These are phyloP conservation scores for Aphanomyces astaci DNA, from an alignment of 352 stramenopile species.

Conservation along the genomic window DNA sequence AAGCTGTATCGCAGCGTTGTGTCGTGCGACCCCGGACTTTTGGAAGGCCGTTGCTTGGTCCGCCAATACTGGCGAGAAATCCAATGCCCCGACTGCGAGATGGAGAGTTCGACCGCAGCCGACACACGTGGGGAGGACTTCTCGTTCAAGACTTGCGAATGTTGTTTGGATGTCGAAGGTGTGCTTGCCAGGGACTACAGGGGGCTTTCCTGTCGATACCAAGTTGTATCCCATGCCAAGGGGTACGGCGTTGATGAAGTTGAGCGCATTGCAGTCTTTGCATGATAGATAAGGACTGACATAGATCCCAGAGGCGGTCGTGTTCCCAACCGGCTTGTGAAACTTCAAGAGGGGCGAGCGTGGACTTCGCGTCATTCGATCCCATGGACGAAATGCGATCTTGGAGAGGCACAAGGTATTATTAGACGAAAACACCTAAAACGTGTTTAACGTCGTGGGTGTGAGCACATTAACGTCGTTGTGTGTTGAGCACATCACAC, in stretches of 20 bases:
- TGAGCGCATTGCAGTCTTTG: conserved; percentile 19
- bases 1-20: not conserved
- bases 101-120: conserved; percentile 14
- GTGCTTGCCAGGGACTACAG: not conserved
- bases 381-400: not conserved
- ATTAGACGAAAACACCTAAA: too few species aligned
- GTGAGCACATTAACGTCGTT: too few species aligned
- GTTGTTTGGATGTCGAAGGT: not conserved
- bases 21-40: not conserved
- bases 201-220: not conserved
- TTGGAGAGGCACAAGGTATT: too few species aligned
- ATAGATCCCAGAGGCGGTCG: not conserved
- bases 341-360: conserved; percentile 1
- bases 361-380: not conserved
- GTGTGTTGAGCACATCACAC: not conserved
- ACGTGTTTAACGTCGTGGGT: not conserved
- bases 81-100: not conserved
- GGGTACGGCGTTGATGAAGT: conserved; percentile 14
- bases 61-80: conserved; percentile 1
- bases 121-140: conserved; percentile 13
- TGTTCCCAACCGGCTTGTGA: not conserved
- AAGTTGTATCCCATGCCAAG: not conserved
- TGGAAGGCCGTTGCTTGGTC: conserved; percentile 4
- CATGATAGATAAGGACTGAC: conserved; percentile 13
- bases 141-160: not conserved